phyloP scores from a whole-genome alignment of 1,139 yeast species.

The Arxiozyma slooffiae region DNA sequence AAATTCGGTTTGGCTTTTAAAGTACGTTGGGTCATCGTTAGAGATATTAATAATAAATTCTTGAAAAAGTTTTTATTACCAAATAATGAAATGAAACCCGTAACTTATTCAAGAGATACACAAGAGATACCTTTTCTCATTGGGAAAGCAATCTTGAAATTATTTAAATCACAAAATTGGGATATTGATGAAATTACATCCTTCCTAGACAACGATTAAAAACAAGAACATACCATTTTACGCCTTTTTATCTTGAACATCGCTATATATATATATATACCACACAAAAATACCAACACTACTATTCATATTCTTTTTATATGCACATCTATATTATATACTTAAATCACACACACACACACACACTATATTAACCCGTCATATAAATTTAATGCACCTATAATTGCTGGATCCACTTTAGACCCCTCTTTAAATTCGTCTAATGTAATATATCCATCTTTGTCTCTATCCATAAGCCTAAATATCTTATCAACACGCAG shows the following conservation, averaged over 20 bases:
- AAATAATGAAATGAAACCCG: conserved; percentile 42
- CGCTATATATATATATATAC: too few species aligned
- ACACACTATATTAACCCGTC: conserved; percentile 54
- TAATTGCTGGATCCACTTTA: conserved; percentile 72
- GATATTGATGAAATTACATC: conserved; percentile 3
- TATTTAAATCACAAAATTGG: conserved; percentile 28
- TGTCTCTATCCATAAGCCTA: conserved; percentile 57
- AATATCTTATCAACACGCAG: conserved; percentile 76
- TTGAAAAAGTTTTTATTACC: conserved; percentile 40
- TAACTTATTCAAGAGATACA: conserved; percentile 52
- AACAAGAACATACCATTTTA: neutral
- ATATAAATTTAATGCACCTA: conserved; percentile 69
- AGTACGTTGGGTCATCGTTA: conserved; percentile 43
- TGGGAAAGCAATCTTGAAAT: conserved; percentile 42
- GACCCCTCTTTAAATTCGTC: conserved; percentile 80
- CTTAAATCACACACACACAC: neutral
- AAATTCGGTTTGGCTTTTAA: conserved; percentile 46
- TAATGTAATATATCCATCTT: conserved; percentile 56
- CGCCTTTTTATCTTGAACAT: neutral
- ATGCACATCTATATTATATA: neutral
- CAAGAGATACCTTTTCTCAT: conserved; percentile 39
- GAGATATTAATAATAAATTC: conserved; percentile 41
- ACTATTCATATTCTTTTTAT: neutral
- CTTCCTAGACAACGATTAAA: conserved; percentile 6
- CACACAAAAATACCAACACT: neutral